Percentiles rank a stretch among this genome's conserved stretches.
Evolutionary conservation across 129 eudicot genomes (phyloP).

Genomic region (Chrysanthemum lavandulifolium): DNA sequence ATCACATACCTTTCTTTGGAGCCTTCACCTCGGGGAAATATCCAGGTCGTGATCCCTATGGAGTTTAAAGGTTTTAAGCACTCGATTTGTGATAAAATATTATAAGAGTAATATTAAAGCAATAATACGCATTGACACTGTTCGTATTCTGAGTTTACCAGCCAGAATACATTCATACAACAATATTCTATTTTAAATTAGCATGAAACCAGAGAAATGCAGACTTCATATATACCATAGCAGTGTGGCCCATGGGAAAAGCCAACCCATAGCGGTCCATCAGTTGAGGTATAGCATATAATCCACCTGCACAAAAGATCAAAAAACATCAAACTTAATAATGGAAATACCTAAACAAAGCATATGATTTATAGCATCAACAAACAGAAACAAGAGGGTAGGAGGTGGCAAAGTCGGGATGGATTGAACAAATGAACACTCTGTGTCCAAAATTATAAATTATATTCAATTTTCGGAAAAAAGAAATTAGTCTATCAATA

Average conservation of each 20-base stretch:
- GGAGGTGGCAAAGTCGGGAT: not conserved
- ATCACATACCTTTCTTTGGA: constrained; percentile 45
- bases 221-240: constrained; percentile 48
- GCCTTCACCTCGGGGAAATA: constrained; percentile 65
- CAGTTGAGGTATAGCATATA: constrained; percentile 76
- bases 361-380: not conserved
- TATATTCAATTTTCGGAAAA: too few relatives aligned
- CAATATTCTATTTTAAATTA: not conserved
- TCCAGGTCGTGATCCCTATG: constrained; percentile 77
- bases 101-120: not conserved
- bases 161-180: not conserved
- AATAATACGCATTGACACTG: not conserved
- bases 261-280: constrained; percentile 78
- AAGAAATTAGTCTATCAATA: not conserved
- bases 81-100: not conserved
- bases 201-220: not conserved
- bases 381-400: constrained; percentile 5
- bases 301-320: constrained; percentile 48
- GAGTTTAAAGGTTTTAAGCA: constrained; percentile 9
- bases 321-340: not conserved
- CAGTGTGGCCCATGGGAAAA: constrained; percentile 60
- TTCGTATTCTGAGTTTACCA: too few relatives aligned
- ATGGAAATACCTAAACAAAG: not conserved
- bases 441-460: not conserved
- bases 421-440: not conserved